phyloP scores from a whole-genome alignment of 306 rosid species.

The Sicyos baderoa region DNA sequence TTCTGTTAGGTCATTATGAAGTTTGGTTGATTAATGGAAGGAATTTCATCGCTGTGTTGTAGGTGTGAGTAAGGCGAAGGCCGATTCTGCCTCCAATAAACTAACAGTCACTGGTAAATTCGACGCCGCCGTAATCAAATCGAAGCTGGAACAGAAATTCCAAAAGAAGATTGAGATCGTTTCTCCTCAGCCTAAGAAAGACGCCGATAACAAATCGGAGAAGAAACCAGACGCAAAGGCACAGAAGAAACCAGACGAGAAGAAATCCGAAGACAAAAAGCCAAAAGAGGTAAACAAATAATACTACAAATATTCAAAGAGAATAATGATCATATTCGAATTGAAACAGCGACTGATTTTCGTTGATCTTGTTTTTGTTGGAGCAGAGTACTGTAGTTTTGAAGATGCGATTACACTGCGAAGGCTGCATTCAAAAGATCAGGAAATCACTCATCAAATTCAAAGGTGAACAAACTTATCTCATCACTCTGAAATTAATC shows the following conservation, averaged over 20 bases:
- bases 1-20: neutral
- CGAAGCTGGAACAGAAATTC: slow-evolving; percentile 44
- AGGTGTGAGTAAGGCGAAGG: slow-evolving; percentile 65
- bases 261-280: slow-evolving; percentile 28
- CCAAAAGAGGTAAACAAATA: slow-evolving; percentile 44
- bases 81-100: slow-evolving; percentile 43
- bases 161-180: slow-evolving; percentile 65
- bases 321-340: neutral
- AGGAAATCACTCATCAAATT: slow-evolving; percentile 35
- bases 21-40: neutral
- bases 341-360: slow-evolving; percentile 13
- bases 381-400: slow-evolving; percentile 58
- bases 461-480: slow-evolving; percentile 40
- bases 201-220: slow-evolving; percentile 27
- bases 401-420: slow-evolving; percentile 79
- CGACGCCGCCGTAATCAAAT: slow-evolving; percentile 43
- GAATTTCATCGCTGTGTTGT: neutral
- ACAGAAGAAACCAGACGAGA: neutral
- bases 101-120: slow-evolving; percentile 58
- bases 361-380: slow-evolving; percentile 18
- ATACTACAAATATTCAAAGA: neutral
- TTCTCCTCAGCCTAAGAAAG: slow-evolving; percentile 59
- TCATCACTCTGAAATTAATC: neutral
- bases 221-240: neutral
- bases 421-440: slow-evolving; percentile 70